Evolutionary conservation across 169 alveolate species (phyloP), one percentile per base, ranked within the genome.

Genomic region (Plasmodium adleri): DNA sequence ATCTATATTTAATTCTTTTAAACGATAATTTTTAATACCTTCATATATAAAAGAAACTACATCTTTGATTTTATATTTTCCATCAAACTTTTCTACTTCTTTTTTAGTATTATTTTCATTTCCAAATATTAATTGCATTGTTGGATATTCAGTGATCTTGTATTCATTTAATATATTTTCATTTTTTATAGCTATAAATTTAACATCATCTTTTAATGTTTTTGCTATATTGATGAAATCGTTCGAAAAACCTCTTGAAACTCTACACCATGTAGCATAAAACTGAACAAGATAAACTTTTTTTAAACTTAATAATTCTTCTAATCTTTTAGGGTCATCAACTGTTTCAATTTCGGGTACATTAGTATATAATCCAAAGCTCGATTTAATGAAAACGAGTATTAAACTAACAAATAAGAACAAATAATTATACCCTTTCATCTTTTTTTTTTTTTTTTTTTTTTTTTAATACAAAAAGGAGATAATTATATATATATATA

Each of bases 131-230:
- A 97, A 93, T 92, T 96, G 95, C 50, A 98, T 85, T 50, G 98
- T 93, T 47, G 99, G 99, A 95, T 90, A 98, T 52, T 97, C 96
- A 87, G 89, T 83, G 64, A 98, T 94, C 7, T 91, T 86, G 72
- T 93, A 95, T 26, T 91, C 88, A 58, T 74, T 87, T 85, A 90
- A 58, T 75, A 94, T 76, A 60, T 86, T 66, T 68, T 92, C 95
- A 72, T 95, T 94, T 86, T 93, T 93, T 54, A 94, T 91, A 47
- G 97, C 97, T 60, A 91, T 72, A 67, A 94, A 73, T 12, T 90
- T 92, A 39, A 95, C 92, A 58, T 94, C 95, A 50, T 94, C 96
- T 88, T 88, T 92, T 20, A 92, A 56, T 50, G 94, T 90, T 67
- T 72, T 94, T 22, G 97, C 96, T 22, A 92, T 74, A 15, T 88